Evolutionary conservation across 1,139 yeast genomes (phyloP).

Genomic region (Pichia sp.): DNA sequence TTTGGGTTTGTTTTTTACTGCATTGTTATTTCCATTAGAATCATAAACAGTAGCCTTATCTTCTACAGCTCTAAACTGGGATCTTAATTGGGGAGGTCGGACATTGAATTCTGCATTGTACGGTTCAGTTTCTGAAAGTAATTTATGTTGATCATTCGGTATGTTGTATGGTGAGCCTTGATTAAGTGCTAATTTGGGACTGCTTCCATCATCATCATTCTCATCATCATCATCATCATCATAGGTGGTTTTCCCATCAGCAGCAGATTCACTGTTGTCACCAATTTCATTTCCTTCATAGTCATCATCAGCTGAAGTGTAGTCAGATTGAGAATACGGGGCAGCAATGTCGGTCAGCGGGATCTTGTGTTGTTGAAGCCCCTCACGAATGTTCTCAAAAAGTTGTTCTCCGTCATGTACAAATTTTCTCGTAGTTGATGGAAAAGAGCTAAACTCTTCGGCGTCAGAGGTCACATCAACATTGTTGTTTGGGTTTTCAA

Average conservation of each 20-base stretch:
- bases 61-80: constrained; percentile 2
- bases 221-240: not conserved
- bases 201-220: not conserved
- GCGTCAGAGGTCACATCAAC: constrained; percentile 28
- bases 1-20: constrained; percentile 14
- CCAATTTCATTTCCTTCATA: not conserved
- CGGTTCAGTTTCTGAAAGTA: constrained; percentile 6
- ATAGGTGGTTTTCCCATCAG: not conserved
- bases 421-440: constrained; percentile 23
- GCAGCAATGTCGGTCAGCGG: constrained; percentile 8
- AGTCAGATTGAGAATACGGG: constrained; percentile 23
- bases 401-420: constrained; percentile 25
- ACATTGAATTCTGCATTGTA: constrained; percentile 12
- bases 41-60: not conserved
- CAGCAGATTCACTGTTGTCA: not conserved
- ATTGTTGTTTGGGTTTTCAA: constrained; percentile 17
- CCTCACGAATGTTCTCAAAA: constrained; percentile 24
- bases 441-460: constrained; percentile 23
- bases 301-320: constrained; percentile 26
- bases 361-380: constrained; percentile 10
- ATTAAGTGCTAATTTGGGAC: not conserved
- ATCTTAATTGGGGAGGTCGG: constrained; percentile 11
- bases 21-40: not conserved
- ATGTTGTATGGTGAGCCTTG: not conserved
- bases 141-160: not conserved